Evolutionary conservation across 139 green algal genomes (phyloP).

Genomic region (Pycnococcus provasolii): DNA sequence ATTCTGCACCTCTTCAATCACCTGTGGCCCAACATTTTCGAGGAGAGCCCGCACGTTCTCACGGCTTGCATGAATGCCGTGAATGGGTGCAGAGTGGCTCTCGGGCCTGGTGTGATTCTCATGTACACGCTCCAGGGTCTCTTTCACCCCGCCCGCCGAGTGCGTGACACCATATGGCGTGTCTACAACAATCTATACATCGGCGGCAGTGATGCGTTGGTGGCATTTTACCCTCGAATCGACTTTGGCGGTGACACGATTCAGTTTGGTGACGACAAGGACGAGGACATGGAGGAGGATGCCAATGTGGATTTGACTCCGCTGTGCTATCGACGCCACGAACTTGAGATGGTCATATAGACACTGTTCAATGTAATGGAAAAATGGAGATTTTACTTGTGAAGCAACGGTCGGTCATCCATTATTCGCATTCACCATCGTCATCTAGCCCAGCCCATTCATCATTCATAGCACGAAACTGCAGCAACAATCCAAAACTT

Average conservation of each 20-base stretch:
- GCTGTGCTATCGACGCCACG: constrained; percentile 58
- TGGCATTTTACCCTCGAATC: constrained; percentile 59
- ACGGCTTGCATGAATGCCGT: constrained; percentile 82
- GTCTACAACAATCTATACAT: constrained; percentile 99
- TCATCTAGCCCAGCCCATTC: no score
- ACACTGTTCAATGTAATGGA: neutral
- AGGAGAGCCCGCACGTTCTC: constrained; percentile 86
- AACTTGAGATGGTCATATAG: constrained; percentile 87
- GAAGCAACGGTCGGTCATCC: neutral
- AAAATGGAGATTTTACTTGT: neutral
- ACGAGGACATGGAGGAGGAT: constrained; percentile 24
- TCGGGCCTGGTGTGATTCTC: constrained; percentile 75
- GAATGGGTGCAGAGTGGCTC: constrained; percentile 72
- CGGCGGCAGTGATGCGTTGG: constrained; percentile 72
- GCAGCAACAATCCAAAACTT: no score
- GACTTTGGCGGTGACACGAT: constrained; percentile 65
- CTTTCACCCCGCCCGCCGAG: constrained; percentile 87
- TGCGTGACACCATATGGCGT: constrained; percentile 92
- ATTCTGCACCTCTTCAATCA: constrained; percentile 93
- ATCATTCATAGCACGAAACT: no score
- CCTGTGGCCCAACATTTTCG: constrained; percentile 98
- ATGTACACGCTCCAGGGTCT: constrained; percentile 73
- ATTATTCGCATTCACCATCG: neutral
- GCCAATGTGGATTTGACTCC: constrained; percentile 7
- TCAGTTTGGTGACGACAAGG: neutral